Percentiles rank a stretch among this genome's conserved stretches.
Conservation (phyloP, 768 basidiomycete genomes). For the Clitopilus hobsonii region DNA sequence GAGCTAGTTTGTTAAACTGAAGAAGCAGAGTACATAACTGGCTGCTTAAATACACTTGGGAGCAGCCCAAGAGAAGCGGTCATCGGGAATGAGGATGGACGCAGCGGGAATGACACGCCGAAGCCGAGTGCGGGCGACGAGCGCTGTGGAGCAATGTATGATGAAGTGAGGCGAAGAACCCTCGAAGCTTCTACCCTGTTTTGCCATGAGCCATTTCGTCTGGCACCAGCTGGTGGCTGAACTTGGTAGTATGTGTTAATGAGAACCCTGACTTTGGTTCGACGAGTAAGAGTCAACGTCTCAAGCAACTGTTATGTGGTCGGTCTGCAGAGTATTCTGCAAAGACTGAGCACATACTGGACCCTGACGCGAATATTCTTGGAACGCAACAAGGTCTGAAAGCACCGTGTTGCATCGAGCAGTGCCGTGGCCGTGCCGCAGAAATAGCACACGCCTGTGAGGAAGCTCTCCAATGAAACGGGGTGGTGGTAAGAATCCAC, state of each 20-base stretch:
- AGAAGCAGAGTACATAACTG: neutral
- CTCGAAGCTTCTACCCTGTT: neutral
- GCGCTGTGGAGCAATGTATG: neutral
- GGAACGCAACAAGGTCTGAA: too few species aligned
- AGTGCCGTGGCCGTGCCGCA: neutral
- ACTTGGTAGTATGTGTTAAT: too few species aligned
- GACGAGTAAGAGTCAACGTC: too few species aligned
- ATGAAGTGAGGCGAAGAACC: neutral
- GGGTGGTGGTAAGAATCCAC: neutral
- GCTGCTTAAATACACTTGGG: neutral
- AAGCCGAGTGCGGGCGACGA: neutral
- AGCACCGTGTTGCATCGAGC: too few species aligned
- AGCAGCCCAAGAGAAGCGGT: neutral
- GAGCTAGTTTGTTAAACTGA: too few species aligned
- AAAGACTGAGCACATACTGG: too few species aligned
- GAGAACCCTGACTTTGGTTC: too few species aligned
- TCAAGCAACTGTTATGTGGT: too few species aligned
- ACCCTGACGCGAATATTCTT: too few species aligned
- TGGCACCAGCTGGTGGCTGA: too few species aligned
- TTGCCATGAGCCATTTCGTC: neutral
- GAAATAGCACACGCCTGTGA: neutral
- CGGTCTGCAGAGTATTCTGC: too few species aligned
- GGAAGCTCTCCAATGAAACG: neutral
- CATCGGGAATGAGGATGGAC: neutral
- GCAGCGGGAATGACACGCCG: neutral